Base-by-base conservation (phyloP, 192 early-diverging fungal genomes). In the Phycomyces nitens region DNA sequence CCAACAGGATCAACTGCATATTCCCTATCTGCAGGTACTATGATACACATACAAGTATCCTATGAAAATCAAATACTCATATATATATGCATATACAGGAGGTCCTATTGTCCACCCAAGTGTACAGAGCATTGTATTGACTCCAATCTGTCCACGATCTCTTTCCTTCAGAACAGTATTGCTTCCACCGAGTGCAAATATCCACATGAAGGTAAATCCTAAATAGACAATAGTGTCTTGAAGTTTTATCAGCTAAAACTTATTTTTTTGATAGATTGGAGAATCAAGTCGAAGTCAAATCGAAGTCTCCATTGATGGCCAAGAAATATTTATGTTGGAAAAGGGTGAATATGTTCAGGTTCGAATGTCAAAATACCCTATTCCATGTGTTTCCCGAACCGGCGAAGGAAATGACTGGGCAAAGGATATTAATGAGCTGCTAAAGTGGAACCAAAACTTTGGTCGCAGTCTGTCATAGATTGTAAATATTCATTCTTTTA, bases 1-100 rank as follows among this genome's bases (percentile, higher is more conserved):
- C 93, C 94, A 2, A 96, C 94, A 3, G 94, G 94, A 9, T 94
- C 92, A 18, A 96, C 94, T 0, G 94, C 94, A 0, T 96, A 96
- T 69, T 89, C 88, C 1, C 78, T 96, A 18, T 93, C 91, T 16
- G 91, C 93, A 22, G 81, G 74, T 55, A 63, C 54, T 18, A n/a
- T 55, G 40, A 39, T n/a, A n/a, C n/a, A n/a, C n/a, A 40, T 15
- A 11, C 3, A 22, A 16, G 21, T 10, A 4, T 56, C 21, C 7
- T 23, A 15, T 1, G 50, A n/a, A n/a, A 56, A 26, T 44, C 21
- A 26, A 52, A 29, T 50, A 24, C 49, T 55, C 26, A 40, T 26
- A 18, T 55, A n/a, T 40, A 38, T 43, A 20, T 38, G 23, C 41
- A 23, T 42, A 10, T 43, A 21, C 18, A 55, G 88, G 91, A 47